These are phyloP conservation scores for Chenopodium quinoa DNA, from an alignment of 148 eudicot genomes.

Conservation along the genomic window DNA sequence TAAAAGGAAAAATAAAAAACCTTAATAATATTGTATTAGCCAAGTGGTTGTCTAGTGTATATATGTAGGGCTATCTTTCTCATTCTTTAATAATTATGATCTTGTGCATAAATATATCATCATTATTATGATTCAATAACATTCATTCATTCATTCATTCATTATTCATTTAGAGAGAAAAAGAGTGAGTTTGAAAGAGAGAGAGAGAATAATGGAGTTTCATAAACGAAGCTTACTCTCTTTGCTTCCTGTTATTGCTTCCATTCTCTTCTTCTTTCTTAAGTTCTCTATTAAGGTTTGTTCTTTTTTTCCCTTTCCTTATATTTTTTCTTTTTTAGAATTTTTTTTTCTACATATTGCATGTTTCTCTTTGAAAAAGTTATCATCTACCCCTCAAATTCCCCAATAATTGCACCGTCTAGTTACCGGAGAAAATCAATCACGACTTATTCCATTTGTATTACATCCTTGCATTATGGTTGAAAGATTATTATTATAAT, in stretches of 20 bases:
- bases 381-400: too few species aligned
- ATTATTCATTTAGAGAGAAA: conserved; percentile 2
- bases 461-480: too few species aligned
- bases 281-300: conserved; percentile 48
- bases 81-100: neutral
- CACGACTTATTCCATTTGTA: too few species aligned
- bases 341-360: neutral
- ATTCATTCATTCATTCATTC: neutral
- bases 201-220: conserved; percentile 43
- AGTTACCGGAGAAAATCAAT: too few species aligned
- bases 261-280: conserved; percentile 42
- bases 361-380: too few species aligned
- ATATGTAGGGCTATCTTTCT: too few species aligned
- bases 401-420: too few species aligned
- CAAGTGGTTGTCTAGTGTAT: neutral
- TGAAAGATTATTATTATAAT: too few species aligned
- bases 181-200: neutral
- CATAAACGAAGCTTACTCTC: conserved; percentile 42
- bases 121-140: neutral
- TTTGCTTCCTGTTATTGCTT: conserved; percentile 48
- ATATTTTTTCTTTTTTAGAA: neutral
- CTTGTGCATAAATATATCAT: too few species aligned
- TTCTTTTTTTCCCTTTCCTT: neutral
- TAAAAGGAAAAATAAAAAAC: neutral
- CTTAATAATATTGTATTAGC: neutral